phyloP scores from a whole-genome alignment of 1,139 yeast genomes.

The Trichomonascaceae sp. region DNA sequence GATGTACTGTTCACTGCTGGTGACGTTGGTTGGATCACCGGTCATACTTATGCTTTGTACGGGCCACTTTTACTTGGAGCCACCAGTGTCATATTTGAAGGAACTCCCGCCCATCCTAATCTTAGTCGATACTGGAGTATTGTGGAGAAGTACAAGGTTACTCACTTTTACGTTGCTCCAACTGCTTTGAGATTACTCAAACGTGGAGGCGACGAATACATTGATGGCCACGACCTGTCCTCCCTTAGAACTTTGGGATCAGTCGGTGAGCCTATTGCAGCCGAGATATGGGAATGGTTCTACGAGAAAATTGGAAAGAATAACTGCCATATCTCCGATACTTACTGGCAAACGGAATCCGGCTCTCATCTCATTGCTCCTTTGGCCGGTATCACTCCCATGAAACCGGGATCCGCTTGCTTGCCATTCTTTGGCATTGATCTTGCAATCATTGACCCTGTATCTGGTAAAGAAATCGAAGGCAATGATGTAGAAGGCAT shows the following conservation, averaged over 20 bases:
- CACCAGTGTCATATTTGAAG: slow-evolving; percentile 90
- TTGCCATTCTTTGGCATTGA: slow-evolving; percentile 94
- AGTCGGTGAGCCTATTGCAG: slow-evolving; percentile 98
- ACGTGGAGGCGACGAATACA: slow-evolving; percentile 89
- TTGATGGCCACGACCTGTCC: slow-evolving; percentile 81
- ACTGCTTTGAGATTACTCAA: slow-evolving; percentile 93
- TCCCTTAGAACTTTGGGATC: slow-evolving; percentile 93
- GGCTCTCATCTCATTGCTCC: slow-evolving; percentile 97
- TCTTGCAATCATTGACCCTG: slow-evolving; percentile 88
- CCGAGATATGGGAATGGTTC: slow-evolving; percentile 99
- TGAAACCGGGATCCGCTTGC: slow-evolving; percentile 96
- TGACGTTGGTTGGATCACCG: slow-evolving; percentile 99
- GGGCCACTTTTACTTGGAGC: slow-evolving; percentile 90
- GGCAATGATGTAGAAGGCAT: slow-evolving; percentile 98
- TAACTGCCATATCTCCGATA: slow-evolving; percentile 82
- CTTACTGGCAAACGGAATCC: slow-evolving; percentile 98
- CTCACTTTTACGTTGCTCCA: slow-evolving; percentile 97
- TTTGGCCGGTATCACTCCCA: slow-evolving; percentile 87
- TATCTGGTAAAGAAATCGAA: slow-evolving; percentile 68
- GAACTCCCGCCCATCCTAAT: slow-evolving; percentile 97
- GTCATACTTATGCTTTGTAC: slow-evolving; percentile 92
- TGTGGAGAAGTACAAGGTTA: slow-evolving; percentile 85
- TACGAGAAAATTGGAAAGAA: slow-evolving; percentile 85
- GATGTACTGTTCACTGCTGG: slow-evolving; percentile 95
- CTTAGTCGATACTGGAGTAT: slow-evolving; percentile 97